Percentiles rank a stretch among this genome's conserved stretches.
phyloP scores from a whole-genome alignment of 192 early-diverging fungal species.

The Ambispora gerdemannii region DNA sequence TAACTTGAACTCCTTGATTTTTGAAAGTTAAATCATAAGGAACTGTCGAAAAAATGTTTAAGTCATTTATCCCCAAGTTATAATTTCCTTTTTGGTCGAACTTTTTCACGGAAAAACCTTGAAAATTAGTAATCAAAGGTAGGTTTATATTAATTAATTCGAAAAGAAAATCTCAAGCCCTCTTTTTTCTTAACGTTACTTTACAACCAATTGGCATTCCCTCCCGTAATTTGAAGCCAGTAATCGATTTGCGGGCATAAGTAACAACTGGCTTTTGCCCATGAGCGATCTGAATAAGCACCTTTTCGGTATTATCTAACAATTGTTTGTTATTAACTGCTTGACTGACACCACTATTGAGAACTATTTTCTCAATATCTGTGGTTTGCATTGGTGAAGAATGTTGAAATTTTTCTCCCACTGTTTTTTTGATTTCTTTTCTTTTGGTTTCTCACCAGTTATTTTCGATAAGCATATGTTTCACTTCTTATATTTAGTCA shows the following conservation, averaged over 20 bases:
- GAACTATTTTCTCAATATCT: not conserved
- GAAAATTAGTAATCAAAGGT: not conserved
- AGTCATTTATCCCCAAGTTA: conserved; percentile 5
- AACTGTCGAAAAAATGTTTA: conserved; percentile 8
- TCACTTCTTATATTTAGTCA: not conserved
- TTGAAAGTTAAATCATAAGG: conserved; percentile 18
- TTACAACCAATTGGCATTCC: too few relatives aligned
- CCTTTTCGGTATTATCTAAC: too few relatives aligned
- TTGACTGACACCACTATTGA: too few relatives aligned
- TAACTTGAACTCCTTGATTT: conserved; percentile 13
- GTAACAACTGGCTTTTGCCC: too few relatives aligned
- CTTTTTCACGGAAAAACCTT: not conserved
- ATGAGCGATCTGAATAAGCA: too few relatives aligned
- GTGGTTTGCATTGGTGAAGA: not conserved
- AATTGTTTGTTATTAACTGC: too few relatives aligned
- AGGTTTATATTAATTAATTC: conserved; percentile 3
- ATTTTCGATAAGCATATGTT: not conserved
- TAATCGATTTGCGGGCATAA: too few relatives aligned
- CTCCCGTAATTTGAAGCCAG: too few relatives aligned
- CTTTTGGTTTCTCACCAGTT: conserved; percentile 2
- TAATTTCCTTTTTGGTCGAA: conserved; percentile 5
- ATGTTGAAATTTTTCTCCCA: conserved; percentile 1
- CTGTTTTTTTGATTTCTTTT: conserved; percentile 2
- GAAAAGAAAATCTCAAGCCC: not conserved
- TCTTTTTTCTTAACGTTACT: too few relatives aligned